Conservation (phyloP, 495 filamentous ascomycete species). For the Aspergillus carlsbadensis region DNA sequence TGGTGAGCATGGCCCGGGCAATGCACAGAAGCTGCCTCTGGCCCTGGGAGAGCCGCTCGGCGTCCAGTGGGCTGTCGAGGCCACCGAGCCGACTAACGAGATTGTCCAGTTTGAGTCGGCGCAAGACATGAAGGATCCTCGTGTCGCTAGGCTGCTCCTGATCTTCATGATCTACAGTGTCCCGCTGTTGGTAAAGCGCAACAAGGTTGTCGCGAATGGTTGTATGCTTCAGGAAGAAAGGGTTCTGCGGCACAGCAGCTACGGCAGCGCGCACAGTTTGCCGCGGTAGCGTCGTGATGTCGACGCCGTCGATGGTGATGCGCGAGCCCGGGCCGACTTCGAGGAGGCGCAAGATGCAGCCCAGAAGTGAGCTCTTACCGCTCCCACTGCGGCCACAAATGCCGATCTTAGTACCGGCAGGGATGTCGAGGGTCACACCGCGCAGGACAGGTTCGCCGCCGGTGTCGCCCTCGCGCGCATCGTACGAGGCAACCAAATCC, state of each 20-base stretch:
- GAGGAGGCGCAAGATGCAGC: not conserved
- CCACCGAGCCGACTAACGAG: not conserved
- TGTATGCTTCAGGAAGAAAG: slow-evolving; percentile 24
- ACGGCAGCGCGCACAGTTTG: slow-evolving; percentile 29
- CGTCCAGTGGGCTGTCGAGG: not conserved
- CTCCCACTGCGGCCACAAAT: not conserved
- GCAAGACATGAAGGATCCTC: not conserved
- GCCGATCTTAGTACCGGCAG: not conserved
- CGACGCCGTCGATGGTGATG: not conserved
- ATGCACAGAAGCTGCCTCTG: slow-evolving; percentile 4
- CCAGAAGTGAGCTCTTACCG: not conserved
- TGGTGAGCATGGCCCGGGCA: not conserved
- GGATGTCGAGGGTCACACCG: not conserved
- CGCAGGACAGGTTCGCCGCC: not conserved
- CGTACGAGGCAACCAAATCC: not conserved
- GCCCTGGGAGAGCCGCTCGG: not conserved
- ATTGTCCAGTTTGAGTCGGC: not conserved
- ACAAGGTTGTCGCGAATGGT: slow-evolving; percentile 1
- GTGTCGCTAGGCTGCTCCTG: not conserved
- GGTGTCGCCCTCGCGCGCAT: not conserved
- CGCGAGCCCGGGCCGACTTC: not conserved
- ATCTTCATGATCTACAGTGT: not conserved
- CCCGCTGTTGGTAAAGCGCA: not conserved
- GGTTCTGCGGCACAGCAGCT: slow-evolving; percentile 46
- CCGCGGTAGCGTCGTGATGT: slow-evolving; percentile 23